phyloP scores from a whole-genome alignment of 1,139 yeast species.

The Suhomyces anneliseae region DNA sequence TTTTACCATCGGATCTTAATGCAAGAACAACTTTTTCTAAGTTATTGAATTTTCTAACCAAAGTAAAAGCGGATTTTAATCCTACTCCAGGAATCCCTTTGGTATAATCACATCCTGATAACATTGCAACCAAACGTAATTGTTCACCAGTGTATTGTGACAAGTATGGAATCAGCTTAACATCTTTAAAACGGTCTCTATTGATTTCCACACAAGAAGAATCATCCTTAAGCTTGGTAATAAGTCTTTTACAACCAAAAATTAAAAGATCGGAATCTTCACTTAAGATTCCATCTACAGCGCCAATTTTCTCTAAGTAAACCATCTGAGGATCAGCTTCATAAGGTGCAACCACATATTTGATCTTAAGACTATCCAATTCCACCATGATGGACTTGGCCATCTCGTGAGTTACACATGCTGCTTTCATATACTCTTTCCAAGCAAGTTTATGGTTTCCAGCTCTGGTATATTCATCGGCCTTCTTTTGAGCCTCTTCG shows the following conservation, averaged over 20 bases:
- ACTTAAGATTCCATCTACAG: constrained; percentile 83
- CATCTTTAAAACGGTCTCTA: constrained; percentile 50
- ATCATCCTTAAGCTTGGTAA: constrained; percentile 78
- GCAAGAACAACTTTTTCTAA: constrained; percentile 58
- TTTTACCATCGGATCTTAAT: constrained; percentile 63
- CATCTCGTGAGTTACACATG: constrained; percentile 89
- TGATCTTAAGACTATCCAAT: constrained; percentile 57
- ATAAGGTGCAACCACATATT: constrained; percentile 91
- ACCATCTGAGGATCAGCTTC: constrained; percentile 99
- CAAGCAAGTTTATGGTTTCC: constrained; percentile 64
- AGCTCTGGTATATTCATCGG: constrained; percentile 45
- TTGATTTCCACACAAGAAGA: constrained; percentile 75
- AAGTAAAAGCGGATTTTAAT: constrained; percentile 67
- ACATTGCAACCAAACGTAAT: constrained; percentile 73
- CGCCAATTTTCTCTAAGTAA: constrained; percentile 70
- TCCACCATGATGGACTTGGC: constrained; percentile 82
- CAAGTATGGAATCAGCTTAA: constrained; percentile 47
- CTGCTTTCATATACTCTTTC: constrained; percentile 72
- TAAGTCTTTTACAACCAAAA: constrained; percentile 76
- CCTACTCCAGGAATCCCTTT: constrained; percentile 85
- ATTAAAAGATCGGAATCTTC: constrained; percentile 93
- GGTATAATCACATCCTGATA: constrained; percentile 96
- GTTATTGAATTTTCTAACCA: constrained; percentile 52
- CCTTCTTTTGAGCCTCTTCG: constrained; percentile 56
- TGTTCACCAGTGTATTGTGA: constrained; percentile 53